Base-by-base conservation (phyloP, 2,329 filamentous ascomycete genomes). In the Cladophialophora bantiana region DNA sequence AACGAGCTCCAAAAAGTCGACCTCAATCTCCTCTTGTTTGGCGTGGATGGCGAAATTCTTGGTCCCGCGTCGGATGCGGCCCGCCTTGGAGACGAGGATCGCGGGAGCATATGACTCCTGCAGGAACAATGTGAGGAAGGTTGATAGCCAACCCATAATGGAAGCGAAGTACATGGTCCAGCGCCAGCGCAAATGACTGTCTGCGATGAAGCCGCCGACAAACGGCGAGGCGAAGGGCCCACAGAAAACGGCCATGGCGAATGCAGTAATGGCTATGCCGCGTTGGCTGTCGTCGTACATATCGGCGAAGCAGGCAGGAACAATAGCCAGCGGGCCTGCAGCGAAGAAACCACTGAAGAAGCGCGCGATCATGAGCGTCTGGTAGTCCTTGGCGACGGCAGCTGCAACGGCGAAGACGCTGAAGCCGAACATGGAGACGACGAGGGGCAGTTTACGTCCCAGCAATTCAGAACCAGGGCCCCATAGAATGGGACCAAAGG, bases 21-120 rank as follows among this genome's bases (percentile, higher is more conserved):
- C 78, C 71, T 85, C 83, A 59, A 85, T 82, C 75, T 84, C 83
- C 69, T 85, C 84, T 63, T 82, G 79, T 71, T 85, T 85, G 15
- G 86, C 86, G 72, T 88, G 86, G 59, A 88, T 86, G n/a, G 85
- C 85, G 85, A 85, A 88, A 67, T 88, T 88, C 74, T 82, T 82
- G 0, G 85, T 88, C 26, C 83, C 75, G 38, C 85, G 80, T 36
- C 85, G 78, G 1, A 88, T 74, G 65, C 86, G 83, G 2, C 80
- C 75, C 2, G 85, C 85, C 71, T 88, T 88, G 15, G 78, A 75
- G 40, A 88, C 82, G 1, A 88, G 79, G n/a, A 88, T 83, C 0
- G 87, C 80, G 0, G 86, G 86, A 0, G 85, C 83, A 68, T 88
- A 88, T 0, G 84, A 84, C 72, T 88, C 86, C 59, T 84, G 75